Evolutionary conservation across 192 early-diverging fungal species (phyloP).

Genomic region (Gamsiella multidivaricata): DNA sequence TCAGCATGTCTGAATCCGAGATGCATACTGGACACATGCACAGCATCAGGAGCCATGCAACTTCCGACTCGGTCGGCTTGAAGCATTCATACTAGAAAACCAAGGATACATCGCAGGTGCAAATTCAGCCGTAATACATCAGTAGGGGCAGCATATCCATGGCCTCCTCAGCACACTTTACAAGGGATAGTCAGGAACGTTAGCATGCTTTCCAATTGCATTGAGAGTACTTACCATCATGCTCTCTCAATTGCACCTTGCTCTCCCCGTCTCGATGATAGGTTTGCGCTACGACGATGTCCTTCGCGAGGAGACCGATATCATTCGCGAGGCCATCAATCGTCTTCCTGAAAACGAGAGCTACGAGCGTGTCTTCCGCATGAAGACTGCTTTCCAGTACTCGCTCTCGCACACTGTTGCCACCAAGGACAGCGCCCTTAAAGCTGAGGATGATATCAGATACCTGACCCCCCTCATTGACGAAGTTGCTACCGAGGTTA

Average conservation of each 20-base stretch:
- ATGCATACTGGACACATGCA: no score
- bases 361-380: conserved; percentile 84
- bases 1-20: no score
- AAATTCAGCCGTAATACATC: no score
- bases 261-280: conserved; percentile 15
- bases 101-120: no score
- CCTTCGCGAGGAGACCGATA: conserved; percentile 83
- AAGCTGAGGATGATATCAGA: conserved; percentile 81
- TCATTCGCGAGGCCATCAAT: conserved; percentile 85
- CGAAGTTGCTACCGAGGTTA: conserved; percentile 83
- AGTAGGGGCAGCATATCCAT: no score
- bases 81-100: no score
- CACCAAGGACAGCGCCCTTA: conserved; percentile 77
- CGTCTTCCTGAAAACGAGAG: conserved; percentile 77
- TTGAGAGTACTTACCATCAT: not conserved
- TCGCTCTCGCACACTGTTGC: conserved; percentile 79
- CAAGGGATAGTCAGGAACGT: no score
- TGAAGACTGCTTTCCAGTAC: conserved; percentile 81
- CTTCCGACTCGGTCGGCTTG: no score
- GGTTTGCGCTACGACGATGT: conserved; percentile 94
- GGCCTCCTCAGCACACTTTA: no score
- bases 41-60: no score
- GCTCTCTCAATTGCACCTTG: not conserved
- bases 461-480: conserved; percentile 88
- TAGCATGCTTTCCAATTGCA: no score